A percentile compares a stretch with the other conserved stretches of the same genome.
phyloP scores from a whole-genome alignment of 257 asterid genomes.

The Capsicum chinense region DNA sequence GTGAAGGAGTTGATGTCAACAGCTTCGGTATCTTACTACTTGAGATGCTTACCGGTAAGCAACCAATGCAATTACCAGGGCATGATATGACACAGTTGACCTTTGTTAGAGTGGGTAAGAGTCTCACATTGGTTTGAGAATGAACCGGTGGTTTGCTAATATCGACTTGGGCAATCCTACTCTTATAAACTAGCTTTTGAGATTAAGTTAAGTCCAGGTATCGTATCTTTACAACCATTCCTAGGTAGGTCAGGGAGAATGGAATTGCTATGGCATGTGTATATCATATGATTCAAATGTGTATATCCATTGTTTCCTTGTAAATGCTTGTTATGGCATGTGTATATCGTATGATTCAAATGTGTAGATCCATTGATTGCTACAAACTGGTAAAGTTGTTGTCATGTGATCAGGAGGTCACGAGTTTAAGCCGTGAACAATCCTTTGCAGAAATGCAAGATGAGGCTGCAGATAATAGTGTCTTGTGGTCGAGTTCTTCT shows the following conservation, averaged over 20 bases:
- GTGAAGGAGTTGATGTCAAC: constrained; percentile 42
- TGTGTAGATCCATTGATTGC: constrained; percentile 56
- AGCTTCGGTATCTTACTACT: constrained; percentile 46
- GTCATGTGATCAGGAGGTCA: no score
- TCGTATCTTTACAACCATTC: constrained; percentile 31
- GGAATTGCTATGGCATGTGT: constrained; percentile 46
- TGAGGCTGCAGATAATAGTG: no score
- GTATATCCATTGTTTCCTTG: constrained; percentile 56
- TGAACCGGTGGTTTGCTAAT: no score
- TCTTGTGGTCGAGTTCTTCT: no score
- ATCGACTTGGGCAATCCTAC: no score
- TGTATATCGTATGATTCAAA: constrained; percentile 33
- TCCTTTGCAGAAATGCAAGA: no score
- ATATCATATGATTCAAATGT: constrained; percentile 37
- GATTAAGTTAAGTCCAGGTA: not conserved
- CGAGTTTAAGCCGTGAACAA: no score
- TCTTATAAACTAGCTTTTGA: no score
- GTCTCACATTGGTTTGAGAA: no score
- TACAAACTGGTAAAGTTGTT: no score
- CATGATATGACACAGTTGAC: constrained; percentile 43
- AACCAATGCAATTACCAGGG: constrained; percentile 42
- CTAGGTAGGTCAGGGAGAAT: constrained; percentile 35
- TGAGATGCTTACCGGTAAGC: constrained; percentile 47
- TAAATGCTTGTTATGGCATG: constrained; percentile 39
- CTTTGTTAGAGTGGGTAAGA: constrained; percentile 39